These are phyloP conservation scores for Penicillium sp. DNA, from an alignment of 2,329 filamentous ascomycete genomes.

Conservation along the genomic window DNA sequence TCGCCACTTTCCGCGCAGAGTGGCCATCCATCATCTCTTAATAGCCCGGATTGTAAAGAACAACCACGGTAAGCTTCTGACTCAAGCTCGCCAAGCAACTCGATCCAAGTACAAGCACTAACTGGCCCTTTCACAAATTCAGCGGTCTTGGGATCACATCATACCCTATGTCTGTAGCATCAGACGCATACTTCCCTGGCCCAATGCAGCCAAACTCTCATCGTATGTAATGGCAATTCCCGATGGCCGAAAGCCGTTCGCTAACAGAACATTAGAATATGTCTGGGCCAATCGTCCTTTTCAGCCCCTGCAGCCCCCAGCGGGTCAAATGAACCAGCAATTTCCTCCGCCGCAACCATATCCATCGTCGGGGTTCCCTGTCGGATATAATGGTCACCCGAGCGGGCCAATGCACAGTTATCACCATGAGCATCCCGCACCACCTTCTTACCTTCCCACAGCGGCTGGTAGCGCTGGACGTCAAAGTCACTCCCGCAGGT, in stretches of 20 bases:
- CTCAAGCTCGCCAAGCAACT: background rate
- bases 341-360: constrained; percentile 25
- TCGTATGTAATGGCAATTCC: constrained; percentile 17
- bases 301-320: constrained; percentile 25
- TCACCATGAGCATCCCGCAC: constrained; percentile 11
- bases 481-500: constrained; percentile 17
- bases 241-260: background rate
- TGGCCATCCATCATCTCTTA: constrained; percentile 6
- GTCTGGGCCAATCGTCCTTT: constrained; percentile 28
- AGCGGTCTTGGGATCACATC: constrained; percentile 17
- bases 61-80: constrained; percentile 10
- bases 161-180: constrained; percentile 21
- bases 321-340: constrained; percentile 25
- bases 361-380: constrained; percentile 19
- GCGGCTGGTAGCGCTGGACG: constrained; percentile 7
- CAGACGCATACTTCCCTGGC: constrained; percentile 21
- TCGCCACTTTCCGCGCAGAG: constrained; percentile 5
- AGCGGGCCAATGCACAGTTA: constrained; percentile 16
- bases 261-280: constrained; percentile 27
- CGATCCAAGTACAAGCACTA: background rate
- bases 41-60: constrained; percentile 6
- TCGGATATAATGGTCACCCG: constrained; percentile 24
- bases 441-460: constrained; percentile 11
- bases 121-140: background rate
- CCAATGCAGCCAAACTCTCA: constrained; percentile 30